Evolutionary conservation across 192 early-diverging fungal species (phyloP).

Genomic region (Borealophlyctis nickersoniae): DNA sequence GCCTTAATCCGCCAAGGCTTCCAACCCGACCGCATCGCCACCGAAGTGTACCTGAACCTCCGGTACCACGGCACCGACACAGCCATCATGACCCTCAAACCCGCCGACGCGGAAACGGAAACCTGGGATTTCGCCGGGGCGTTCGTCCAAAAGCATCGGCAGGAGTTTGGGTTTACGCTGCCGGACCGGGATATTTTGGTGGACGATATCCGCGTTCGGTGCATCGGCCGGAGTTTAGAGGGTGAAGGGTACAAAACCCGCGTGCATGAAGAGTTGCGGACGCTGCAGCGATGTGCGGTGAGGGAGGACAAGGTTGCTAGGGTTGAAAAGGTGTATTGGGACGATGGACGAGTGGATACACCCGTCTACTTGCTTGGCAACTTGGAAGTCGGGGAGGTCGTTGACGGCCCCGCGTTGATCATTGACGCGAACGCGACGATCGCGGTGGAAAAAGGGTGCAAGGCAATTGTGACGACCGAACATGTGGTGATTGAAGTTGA

Average conservation of each 20-base stretch:
- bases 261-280: slow-evolving; percentile 52
- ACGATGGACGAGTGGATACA: slow-evolving; percentile 62
- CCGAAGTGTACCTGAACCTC: slow-evolving; percentile 78
- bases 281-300: slow-evolving; percentile 13
- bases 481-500: slow-evolving; percentile 38
- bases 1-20: slow-evolving; percentile 75
- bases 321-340: slow-evolving; percentile 71
- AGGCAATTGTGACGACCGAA: slow-evolving; percentile 68
- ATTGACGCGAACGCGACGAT: slow-evolving; percentile 87
- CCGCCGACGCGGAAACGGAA: slow-evolving; percentile 37
- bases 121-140: slow-evolving; percentile 62
- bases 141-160: slow-evolving; percentile 76
- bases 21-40: slow-evolving; percentile 41
- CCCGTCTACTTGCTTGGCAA: slow-evolving; percentile 69
- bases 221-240: slow-evolving; percentile 57
- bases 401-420: slow-evolving; percentile 87
- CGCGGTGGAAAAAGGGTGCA: slow-evolving; percentile 78
- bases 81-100: slow-evolving; percentile 82
- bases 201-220: slow-evolving; percentile 90
- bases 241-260: slow-evolving; percentile 14
- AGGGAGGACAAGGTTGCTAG: slow-evolving; percentile 31
- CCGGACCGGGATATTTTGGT: slow-evolving; percentile 77
- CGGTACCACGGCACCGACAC: slow-evolving; percentile 93
- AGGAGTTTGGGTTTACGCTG: slow-evolving; percentile 95
- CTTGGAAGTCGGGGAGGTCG: slow-evolving; percentile 60